These are phyloP conservation scores for Plantago coronopus DNA, from an alignment of 305 asterid genomes.

Conservation along the genomic window DNA sequence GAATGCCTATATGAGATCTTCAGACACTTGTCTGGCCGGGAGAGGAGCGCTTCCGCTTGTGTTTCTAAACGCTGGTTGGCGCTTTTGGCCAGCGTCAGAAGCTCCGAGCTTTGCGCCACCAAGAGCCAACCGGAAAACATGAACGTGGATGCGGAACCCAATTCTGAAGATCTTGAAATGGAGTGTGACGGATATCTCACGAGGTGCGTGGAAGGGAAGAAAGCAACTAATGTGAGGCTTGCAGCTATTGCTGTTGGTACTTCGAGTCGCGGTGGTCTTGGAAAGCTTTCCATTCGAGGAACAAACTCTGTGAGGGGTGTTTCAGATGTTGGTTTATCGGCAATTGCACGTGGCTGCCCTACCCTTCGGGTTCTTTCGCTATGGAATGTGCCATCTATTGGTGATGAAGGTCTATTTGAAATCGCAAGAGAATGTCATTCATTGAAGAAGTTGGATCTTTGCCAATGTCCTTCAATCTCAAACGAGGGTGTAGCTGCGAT, in stretches of 20 bases:
- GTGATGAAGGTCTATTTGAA: constrained; percentile 72
- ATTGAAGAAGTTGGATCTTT: constrained; percentile 77
- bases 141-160: constrained; percentile 22
- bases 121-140: constrained; percentile 23
- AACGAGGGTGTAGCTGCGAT: constrained; percentile 59
- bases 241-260: constrained; percentile 91
- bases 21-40: constrained; percentile 56
- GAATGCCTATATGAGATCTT: constrained; percentile 88
- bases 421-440: constrained; percentile 74
- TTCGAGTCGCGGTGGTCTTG: constrained; percentile 86
- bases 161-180: constrained; percentile 48
- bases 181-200: constrained; percentile 73
- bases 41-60: constrained; percentile 67
- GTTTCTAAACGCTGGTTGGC: constrained; percentile 85
- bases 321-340: constrained; percentile 57
- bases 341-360: constrained; percentile 84
- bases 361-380: constrained; percentile 70
- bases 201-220: constrained; percentile 85
- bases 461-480: constrained; percentile 68
- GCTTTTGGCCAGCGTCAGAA: constrained; percentile 53
- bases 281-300: constrained; percentile 76
- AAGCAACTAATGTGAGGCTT: constrained; percentile 78
- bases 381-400: constrained; percentile 67
- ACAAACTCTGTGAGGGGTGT: constrained; percentile 55
- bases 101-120: constrained; percentile 49